Conservation (phyloP, 192 early-diverging fungal species). For the Entomortierella parvispora region DNA sequence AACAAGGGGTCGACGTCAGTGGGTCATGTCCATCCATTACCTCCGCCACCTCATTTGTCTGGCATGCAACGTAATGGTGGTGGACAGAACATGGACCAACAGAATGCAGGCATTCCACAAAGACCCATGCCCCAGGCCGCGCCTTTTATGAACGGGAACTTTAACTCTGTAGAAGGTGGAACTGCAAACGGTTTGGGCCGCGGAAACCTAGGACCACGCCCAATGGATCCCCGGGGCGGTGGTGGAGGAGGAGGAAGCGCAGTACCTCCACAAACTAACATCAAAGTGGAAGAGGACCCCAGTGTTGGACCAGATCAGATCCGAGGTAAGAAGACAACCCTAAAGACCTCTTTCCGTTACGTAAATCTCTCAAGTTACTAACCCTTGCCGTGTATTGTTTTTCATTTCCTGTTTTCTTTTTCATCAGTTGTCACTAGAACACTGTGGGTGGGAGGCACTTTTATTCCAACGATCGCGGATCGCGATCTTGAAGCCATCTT, state of each 20-base stretch:
- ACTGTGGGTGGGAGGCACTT: conserved; percentile 52
- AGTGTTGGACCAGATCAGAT: conserved; percentile 27
- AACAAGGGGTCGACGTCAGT: background rate
- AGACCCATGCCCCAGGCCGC: no score
- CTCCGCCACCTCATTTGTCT: no score
- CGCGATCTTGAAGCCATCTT: conserved; percentile 48
- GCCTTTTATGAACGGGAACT: no score
- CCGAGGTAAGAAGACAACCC: conserved; percentile 47
- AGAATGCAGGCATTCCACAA: no score
- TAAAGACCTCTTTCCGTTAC: background rate
- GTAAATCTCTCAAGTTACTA: background rate
- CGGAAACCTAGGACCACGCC: background rate
- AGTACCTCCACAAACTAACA: background rate
- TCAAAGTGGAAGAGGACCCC: conserved; percentile 25
- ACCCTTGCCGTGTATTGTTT: background rate
- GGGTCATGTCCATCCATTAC: no score
- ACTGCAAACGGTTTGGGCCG: no score
- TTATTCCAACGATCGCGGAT: conserved; percentile 42
- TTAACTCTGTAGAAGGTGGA: no score
- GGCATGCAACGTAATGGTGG: no score
- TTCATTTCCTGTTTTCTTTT: background rate
- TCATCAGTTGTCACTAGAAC: conserved; percentile 53
- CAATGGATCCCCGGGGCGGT: background rate
- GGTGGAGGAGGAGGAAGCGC: background rate
- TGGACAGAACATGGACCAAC: no score